phyloP scores from a whole-genome alignment of 2,329 filamentous ascomycete species.

The Graphilbum sp. region DNA sequence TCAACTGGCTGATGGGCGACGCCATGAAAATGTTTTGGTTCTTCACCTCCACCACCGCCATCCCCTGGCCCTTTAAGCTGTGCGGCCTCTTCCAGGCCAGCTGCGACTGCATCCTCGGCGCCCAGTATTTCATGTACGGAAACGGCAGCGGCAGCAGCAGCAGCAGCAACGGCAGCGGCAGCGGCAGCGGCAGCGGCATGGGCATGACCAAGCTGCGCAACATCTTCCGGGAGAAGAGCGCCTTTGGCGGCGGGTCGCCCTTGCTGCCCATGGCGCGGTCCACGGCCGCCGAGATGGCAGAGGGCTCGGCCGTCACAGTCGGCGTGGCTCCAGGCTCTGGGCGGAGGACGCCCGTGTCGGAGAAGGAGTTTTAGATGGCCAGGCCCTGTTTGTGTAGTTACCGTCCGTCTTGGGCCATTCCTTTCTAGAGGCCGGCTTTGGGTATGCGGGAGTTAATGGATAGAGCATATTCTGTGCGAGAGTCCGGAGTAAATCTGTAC shows the following conservation, averaged over 20 bases:
- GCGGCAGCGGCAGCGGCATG: neutral
- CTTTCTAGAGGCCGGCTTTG: too few relatives aligned
- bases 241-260: neutral
- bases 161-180: neutral
- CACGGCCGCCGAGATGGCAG: neutral
- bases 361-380: neutral
- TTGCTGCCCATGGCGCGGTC: too few relatives aligned
- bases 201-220: neutral
- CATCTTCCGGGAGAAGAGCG: neutral
- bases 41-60: slow-evolving; percentile 51
- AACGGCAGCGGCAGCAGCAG: slow-evolving; percentile 24
- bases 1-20: slow-evolving; percentile 66
- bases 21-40: slow-evolving; percentile 82
- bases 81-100: slow-evolving; percentile 68
- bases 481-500: too few relatives aligned
- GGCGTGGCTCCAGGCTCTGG: neutral
- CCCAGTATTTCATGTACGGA: slow-evolving; percentile 60
- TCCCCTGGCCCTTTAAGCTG: slow-evolving; percentile 66
- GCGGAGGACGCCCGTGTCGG: neutral
- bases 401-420: too few relatives aligned
- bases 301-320: neutral
- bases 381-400: too few relatives aligned
- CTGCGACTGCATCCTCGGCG: slow-evolving; percentile 58
- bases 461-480: too few relatives aligned
- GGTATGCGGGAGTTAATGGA: too few relatives aligned